Evolutionary conservation across 83 land plant genomes (phyloP), one percentile per base, ranked within the genome.

Genomic region (Isoetes engelmannii): DNA sequence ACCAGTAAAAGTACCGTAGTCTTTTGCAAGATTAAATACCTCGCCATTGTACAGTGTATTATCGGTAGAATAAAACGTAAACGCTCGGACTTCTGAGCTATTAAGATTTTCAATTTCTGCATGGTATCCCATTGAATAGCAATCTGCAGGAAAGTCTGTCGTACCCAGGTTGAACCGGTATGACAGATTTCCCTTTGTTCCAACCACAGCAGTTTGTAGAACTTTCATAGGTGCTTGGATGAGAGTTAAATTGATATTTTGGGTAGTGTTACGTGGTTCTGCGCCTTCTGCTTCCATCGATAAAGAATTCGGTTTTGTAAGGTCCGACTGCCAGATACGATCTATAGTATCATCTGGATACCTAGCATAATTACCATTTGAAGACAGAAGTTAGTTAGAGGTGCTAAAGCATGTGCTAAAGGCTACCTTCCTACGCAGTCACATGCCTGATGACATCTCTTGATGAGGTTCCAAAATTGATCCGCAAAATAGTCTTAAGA

Each of bases 311-410:
- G 37, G 37, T 28, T 28, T 28, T 28, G 37, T 28, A 47, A 81
- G 69, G 59, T 89, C 91, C 18, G 95, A 89, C 54, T 80, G 71
- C 95, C 95, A 89, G 47, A 87, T 87, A 62, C 95, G 78, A 67
- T 89, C 95, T 72, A 77, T 84, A 37, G 91, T 83, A 55, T 89
- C 95, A 83, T 87, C 92, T 7, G 95, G 95, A 72, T 87, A 89
- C 83, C 95, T 89, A 75, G 44, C 13, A 57, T 8, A 28, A 28
- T 28, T 28, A 28, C 37, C 37, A 28, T 28, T 2, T 0, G 2
- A 28, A 28, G 37, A 28, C 37, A 28, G 37, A 28, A 28, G 37
- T 28, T 28, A 28, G 37, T 28, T 28, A 28, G 37, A 28, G 37
- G 37, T 28, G 37, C 37, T 28, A 28, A 28, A 28, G 37, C 37